A percentile compares a stretch with the other conserved stretches of the same genome.
phyloP scores from a whole-genome alignment of 345 rosid species.

The Arabis alpina region DNA sequence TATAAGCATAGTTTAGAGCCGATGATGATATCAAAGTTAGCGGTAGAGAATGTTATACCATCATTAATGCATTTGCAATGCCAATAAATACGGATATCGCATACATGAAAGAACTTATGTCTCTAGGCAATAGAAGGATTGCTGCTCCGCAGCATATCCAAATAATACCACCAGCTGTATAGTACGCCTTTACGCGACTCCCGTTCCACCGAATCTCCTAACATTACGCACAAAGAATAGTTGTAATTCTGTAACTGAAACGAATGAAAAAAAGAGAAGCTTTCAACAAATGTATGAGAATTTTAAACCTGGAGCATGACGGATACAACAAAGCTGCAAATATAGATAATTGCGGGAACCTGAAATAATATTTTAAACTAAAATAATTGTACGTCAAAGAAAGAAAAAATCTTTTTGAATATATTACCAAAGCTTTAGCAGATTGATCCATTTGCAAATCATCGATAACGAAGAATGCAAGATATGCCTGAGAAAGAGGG shows the following conservation, averaged over 20 bases:
- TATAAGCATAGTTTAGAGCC: neutral
- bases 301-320: conserved; percentile 72
- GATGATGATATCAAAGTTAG: neutral
- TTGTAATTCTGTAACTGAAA: neutral
- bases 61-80: conserved; percentile 83
- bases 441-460: conserved; percentile 83
- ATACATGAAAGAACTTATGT: conserved; percentile 67
- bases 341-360: conserved; percentile 94
- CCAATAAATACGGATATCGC: conserved; percentile 68
- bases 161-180: conserved; percentile 81
- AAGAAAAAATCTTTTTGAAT: neutral
- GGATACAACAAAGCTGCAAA: conserved; percentile 84
- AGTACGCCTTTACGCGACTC: conserved; percentile 75
- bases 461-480: conserved; percentile 85
- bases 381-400: conserved; percentile 15
- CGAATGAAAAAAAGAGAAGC: conserved; percentile 2
- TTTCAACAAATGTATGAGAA: conserved; percentile 22
- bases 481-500: conserved; percentile 67
- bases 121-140: conserved; percentile 66
- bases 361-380: conserved; percentile 25
- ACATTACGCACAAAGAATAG: neutral
- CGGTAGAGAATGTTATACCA: conserved; percentile 51
- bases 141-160: conserved; percentile 84
- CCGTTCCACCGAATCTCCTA: conserved; percentile 92
- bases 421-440: conserved; percentile 89